A percentile compares a stretch with the other conserved stretches of the same genome.
These are phyloP conservation scores for Tolypocladium tropicale DNA, from an alignment of 2,329 filamentous ascomycete species.

Conservation along the genomic window DNA sequence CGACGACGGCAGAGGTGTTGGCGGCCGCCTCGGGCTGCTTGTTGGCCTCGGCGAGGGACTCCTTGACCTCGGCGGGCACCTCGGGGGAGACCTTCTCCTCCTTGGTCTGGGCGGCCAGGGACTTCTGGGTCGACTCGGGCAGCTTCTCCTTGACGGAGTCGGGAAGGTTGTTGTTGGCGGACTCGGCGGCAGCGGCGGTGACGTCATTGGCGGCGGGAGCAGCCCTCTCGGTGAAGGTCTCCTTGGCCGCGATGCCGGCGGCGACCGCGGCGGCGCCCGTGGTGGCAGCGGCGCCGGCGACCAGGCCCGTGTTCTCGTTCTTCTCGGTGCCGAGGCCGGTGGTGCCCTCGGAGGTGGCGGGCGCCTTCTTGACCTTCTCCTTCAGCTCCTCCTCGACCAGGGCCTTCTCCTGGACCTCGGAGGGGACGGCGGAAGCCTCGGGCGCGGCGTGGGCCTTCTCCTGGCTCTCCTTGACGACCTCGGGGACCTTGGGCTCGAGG, in stretches of 20 bases:
- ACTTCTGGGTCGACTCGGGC: slow-evolving; percentile 38
- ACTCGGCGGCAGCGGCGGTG: slow-evolving; percentile 24
- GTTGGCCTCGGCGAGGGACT: slow-evolving; percentile 47
- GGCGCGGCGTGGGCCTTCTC: slow-evolving; percentile 51
- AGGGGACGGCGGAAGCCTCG: slow-evolving; percentile 57
- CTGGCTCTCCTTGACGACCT: slow-evolving; percentile 61
- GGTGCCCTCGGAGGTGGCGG: slow-evolving; percentile 46
- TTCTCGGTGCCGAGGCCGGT: slow-evolving; percentile 43
- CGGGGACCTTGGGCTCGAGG: slow-evolving; percentile 38
- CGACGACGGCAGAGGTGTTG: slow-evolving; percentile 56
- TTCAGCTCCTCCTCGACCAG: slow-evolving; percentile 61
- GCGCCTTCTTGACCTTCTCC: slow-evolving; percentile 52
- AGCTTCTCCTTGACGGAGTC: slow-evolving; percentile 41
- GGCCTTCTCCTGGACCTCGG: slow-evolving; percentile 62
- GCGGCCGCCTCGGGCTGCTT: slow-evolving; percentile 60
- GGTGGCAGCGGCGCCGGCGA: slow-evolving; percentile 27
- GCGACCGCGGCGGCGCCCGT: slow-evolving; percentile 24
- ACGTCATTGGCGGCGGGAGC: slow-evolving; percentile 20
- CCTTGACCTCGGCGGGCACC: slow-evolving; percentile 46
- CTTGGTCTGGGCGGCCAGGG: slow-evolving; percentile 32
- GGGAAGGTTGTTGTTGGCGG: slow-evolving; percentile 38
- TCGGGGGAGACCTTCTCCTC: slow-evolving; percentile 36
- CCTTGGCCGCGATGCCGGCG: slow-evolving; percentile 25
- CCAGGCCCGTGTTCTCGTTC: slow-evolving; percentile 26
- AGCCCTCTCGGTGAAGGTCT: slow-evolving; percentile 20